Evolutionary conservation across 75 land plant species (phyloP), one percentile per base, ranked within the genome.

Genomic region (Pinus taeda): DNA sequence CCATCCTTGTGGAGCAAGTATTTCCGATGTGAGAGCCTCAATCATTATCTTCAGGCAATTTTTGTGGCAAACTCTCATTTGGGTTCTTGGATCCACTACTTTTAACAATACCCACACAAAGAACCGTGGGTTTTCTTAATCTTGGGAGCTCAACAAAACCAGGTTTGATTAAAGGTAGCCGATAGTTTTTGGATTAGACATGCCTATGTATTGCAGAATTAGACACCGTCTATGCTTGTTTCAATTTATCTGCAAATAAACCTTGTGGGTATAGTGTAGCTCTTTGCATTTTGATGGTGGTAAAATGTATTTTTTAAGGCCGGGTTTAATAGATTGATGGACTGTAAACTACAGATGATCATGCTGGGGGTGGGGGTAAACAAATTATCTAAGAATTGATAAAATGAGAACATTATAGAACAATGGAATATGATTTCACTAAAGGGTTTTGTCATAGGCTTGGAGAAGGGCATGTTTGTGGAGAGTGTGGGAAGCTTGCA

Each of bases 391-490:
- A 9, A 37, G 20, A 76, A 77, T 39, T 26, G 26, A 58, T 33
- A 33, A 56, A 57, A 42, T 58, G 80, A 42, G 59, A 11, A 59
- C 57, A 79, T 53, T 74, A 55, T 49, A 81, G 76, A 85, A 85
- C 77, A 49, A 13, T 37, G 4, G 76, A 76, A 37, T 36, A 83
- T 74, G 80, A 84, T 62, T 78, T 86, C 45, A 62, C 76, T n/a
- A 77, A 83, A 65, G 88, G 77, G 30, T 83, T 65, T 58, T 90
- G 89, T 74, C 64, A 75, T 66, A 80, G 82, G 45, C 85, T 88
- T 60, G 82, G 81, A 13, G 93, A 88, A 60, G 91, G 85, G 90
- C 81, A 92, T 92, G 95, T 92, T 93, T 12, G 82, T 88, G 12
- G 90, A 90, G 59, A 92, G 93, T 70, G 58, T 75, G 7, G 80